Evolutionary conservation across 2,329 filamentous ascomycete genomes (phyloP).

Genomic region (Cercospora zeina): DNA sequence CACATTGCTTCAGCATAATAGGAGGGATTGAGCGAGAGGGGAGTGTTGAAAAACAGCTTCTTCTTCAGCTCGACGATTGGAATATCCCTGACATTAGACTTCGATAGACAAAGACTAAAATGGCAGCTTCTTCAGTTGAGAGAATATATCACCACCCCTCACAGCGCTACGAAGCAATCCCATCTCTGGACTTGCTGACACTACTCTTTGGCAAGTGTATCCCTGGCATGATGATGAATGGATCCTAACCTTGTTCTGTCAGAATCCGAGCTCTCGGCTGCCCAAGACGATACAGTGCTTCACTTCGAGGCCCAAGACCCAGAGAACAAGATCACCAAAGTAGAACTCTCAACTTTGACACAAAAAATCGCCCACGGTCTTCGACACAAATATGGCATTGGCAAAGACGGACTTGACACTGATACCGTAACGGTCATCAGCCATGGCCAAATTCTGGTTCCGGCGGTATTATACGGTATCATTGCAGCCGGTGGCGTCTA

Average conservation of each 20-base stretch:
- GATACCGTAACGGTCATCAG: constrained; percentile 60
- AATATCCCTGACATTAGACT: not conserved
- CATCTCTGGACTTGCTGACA: constrained; percentile 45
- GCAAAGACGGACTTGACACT: constrained; percentile 49
- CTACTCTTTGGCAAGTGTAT: constrained; percentile 44
- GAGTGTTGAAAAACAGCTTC: not conserved
- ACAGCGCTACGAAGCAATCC: constrained; percentile 33
- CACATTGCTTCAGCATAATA: not conserved
- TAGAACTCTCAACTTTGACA: constrained; percentile 51
- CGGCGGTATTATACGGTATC: constrained; percentile 57
- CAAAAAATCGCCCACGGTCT: constrained; percentile 59
- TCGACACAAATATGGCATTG: constrained; percentile 56
- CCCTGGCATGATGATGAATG: no score
- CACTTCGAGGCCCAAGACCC: constrained; percentile 61
- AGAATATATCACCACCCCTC: constrained; percentile 33
- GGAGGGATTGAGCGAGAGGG: not conserved
- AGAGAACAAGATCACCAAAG: constrained; percentile 56
- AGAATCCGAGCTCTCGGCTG: constrained; percentile 36
- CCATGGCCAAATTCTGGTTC: constrained; percentile 57
- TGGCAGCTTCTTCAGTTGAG: constrained; percentile 23
- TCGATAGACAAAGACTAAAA: constrained; percentile 10
- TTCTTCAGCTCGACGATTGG: not conserved
- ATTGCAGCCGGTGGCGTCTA: constrained; percentile 62
- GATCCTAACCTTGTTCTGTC: not conserved
- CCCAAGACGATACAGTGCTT: constrained; percentile 54